These are phyloP conservation scores for Ophiostoma novo-ulmi DNA, from an alignment of 2,329 filamentous ascomycete genomes.

Conservation along the genomic window DNA sequence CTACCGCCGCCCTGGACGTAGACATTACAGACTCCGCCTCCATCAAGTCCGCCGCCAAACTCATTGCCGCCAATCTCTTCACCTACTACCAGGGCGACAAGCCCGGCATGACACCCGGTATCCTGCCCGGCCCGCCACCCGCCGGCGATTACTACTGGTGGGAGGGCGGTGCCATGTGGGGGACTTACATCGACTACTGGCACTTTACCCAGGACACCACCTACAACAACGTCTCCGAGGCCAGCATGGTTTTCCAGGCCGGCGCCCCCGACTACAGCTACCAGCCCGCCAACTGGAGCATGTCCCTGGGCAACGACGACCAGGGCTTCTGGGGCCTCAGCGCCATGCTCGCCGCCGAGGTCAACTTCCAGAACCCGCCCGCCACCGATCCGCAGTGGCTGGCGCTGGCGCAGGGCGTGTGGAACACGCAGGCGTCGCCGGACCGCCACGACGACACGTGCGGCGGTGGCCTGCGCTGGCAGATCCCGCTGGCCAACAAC, in stretches of 20 bases:
- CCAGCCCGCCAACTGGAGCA: conserved; percentile 67
- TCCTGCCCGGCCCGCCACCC: conserved; percentile 51
- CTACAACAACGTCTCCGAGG: conserved; percentile 63
- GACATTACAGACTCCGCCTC: conserved; percentile 33
- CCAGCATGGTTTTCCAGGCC: conserved; percentile 69
- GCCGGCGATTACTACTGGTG: conserved; percentile 64
- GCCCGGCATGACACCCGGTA: conserved; percentile 44
- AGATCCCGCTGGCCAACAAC: conserved; percentile 76
- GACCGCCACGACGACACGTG: conserved; percentile 65
- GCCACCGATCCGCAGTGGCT: conserved; percentile 59
- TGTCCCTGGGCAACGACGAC: conserved; percentile 64
- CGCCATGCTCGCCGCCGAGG: conserved; percentile 65
- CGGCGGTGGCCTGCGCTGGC: conserved; percentile 72
- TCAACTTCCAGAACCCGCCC: conserved; percentile 59
- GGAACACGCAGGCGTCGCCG: conserved; percentile 64
- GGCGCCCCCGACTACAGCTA: conserved; percentile 64
- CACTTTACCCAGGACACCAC: conserved; percentile 48
- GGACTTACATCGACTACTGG: conserved; percentile 75
- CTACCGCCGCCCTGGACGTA: conserved; percentile 22
- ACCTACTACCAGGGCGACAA: conserved; percentile 47
- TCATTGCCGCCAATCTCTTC: conserved; percentile 48
- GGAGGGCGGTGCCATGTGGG: conserved; percentile 72
- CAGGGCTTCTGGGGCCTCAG: conserved; percentile 71
- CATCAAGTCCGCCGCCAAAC: conserved; percentile 42
- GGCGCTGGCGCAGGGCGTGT: conserved; percentile 70